phyloP scores from a whole-genome alignment of 176 grass and related monocot species.

The Avena sativa region DNA sequence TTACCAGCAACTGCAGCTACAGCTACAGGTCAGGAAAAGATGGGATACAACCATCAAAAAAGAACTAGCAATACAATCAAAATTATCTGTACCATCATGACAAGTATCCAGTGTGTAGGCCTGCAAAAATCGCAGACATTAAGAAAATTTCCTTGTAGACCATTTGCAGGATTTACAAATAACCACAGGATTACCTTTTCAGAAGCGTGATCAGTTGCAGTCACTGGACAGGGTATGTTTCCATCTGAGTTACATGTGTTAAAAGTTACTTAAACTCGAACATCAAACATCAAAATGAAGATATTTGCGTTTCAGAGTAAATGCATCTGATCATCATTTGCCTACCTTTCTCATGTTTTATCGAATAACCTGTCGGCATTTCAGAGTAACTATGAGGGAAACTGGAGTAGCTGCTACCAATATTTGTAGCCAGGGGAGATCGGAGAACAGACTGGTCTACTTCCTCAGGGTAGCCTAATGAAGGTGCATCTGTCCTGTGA shows the following conservation, averaged over 20 bases:
- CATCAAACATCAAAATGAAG: slow-evolving; percentile 31
- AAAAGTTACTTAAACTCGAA: not conserved
- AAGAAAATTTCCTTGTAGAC: slow-evolving; percentile 5
- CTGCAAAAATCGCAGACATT: slow-evolving; percentile 42
- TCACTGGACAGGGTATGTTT: slow-evolving; percentile 23
- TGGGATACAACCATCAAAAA: slow-evolving; percentile 12
- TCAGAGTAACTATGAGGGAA: slow-evolving; percentile 53
- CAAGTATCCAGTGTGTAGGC: slow-evolving; percentile 35
- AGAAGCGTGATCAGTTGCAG: slow-evolving; percentile 21
- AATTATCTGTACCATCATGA: slow-evolving; percentile 36
- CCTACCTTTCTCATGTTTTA: slow-evolving; percentile 46
- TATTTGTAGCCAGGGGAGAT: slow-evolving; percentile 43
- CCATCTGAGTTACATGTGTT: slow-evolving; percentile 16
- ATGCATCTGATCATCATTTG: slow-evolving; percentile 11
- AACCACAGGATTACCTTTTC: slow-evolving; percentile 42
- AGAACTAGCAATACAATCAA: slow-evolving; percentile 30
- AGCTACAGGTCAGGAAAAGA: slow-evolving; percentile 21
- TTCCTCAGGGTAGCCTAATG: slow-evolving; percentile 38
- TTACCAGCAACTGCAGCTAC: slow-evolving; percentile 42
- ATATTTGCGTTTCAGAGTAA: slow-evolving; percentile 13
- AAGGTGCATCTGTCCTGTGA: slow-evolving; percentile 23
- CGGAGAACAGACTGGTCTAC: slow-evolving; percentile 29
- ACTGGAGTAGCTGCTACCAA: slow-evolving; percentile 42
- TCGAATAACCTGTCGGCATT: slow-evolving; percentile 51
- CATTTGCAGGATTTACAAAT: slow-evolving; percentile 24